Base-by-base conservation (phyloP, 2,329 filamentous ascomycete genomes). In the Cytospora leucostoma region DNA sequence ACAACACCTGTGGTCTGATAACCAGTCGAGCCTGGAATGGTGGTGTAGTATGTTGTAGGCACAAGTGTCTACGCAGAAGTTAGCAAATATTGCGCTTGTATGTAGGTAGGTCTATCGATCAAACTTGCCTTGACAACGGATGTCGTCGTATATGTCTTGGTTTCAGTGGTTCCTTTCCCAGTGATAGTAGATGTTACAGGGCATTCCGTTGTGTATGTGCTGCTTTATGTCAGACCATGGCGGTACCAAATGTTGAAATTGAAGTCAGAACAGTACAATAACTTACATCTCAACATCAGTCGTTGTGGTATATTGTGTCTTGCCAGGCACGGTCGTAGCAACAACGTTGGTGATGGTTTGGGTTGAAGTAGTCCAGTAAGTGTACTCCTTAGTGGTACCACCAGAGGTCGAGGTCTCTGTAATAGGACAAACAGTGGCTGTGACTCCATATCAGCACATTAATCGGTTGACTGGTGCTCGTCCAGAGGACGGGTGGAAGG, bases 381-480 rank as follows among this genome's bases (percentile, higher is more conserved):
- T 82, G 51, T 76, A 73, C 19, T 73, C 73, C 60, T 79, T 77
- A 21, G 80, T 81, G 27, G 76, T 77, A 34, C 66, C 78, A 44
- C 71, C 68, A 15, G 70, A 66, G 17, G 77, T 78, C 62, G 76
- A 69, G 13, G 79, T 82, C 38, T 74, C 72, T 11, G 78, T 80
- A 65, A 79, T 73, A 12, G 80, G 80, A 70, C 80, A 82, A 56
- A 78, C 73, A 4, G 78, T 80, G 13, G 77, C 74, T 27, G 76
- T 79, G 55, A 74, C 76, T 64, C 79, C 79, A 60, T 73, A 79
- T 65, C 17, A 65, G 57, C 44, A 55, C 10, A 51, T 38, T 3
- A 3, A 2, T n/a, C 32, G 7, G 51, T 15, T 38, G 7, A n/a
- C 17, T 37, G 37, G 32, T n/a, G 3, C 13, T 32, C 35, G 21